Evolutionary conservation across 768 basidiomycete species (phyloP), one percentile per base, ranked within the genome.

Genomic region (Boletus fagicola): DNA sequence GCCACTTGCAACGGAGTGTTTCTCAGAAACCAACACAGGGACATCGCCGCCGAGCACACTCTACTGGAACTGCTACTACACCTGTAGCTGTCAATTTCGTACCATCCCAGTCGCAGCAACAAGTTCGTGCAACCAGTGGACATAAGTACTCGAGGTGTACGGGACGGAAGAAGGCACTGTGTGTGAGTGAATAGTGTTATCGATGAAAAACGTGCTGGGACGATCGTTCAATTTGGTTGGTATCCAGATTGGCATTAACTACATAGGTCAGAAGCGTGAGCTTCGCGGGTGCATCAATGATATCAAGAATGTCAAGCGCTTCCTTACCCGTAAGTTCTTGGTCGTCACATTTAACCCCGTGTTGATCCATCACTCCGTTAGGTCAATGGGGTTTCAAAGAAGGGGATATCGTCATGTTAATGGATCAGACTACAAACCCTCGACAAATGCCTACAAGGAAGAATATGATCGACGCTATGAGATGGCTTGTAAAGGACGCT

Each of bases 271-370:
- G 48, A 66, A 68, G 3, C 80, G 83, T 53, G 83, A 81, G 58
- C 80, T 94, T 15, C 76, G 76, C 0, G 92, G 92, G 7, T 94
- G 92, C 63, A 79, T 92, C 65, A 94, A 94, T 60, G 93, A 95
- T 67, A 87, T 87, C 4, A 77, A 76, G 56, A 86, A 87, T 62
- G 80, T 93, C 46, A 79, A 81, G 47, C 77, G 77, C 33, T 93
- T 92, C 75, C 74, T 91, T 31, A 82, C 81, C 42, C 71, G 86
- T 87, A 62, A 54, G 79, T 68, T n/a, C 13, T 24, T 47, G 22
- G 11, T 39, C 5, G 30, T 56, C 9, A 4, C 4, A 2, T 2
- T 16, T 4, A 0, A 8, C 26, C 16, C 11, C 36, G 43, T 16
- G 13, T 49, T 39, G 31, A 63, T 50, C 8, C 8, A 15, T 26